Conservation (phyloP, 73 alveolate species). For the Paramecium sexaurelia region DNA sequence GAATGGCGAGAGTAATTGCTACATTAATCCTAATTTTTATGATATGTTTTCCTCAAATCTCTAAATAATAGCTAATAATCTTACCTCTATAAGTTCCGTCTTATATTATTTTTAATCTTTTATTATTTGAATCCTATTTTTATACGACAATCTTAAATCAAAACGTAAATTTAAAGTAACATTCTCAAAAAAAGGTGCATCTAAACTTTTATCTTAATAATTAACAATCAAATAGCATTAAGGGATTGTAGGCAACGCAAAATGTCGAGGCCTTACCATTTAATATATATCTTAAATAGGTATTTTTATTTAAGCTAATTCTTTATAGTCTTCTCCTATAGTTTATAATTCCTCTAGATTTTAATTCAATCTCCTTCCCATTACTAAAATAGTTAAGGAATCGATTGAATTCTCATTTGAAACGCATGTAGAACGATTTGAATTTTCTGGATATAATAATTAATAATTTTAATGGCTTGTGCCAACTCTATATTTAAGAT, state of each 20-base stretch:
- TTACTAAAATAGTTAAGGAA: neutral
- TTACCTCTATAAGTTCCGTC: neutral
- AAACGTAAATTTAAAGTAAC: neutral
- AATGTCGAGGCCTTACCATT: conserved; percentile 14
- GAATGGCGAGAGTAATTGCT: conserved; percentile 23
- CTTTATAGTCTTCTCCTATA: neutral
- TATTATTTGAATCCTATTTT: neutral
- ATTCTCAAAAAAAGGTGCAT: conserved; percentile 17
- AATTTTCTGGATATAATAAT: neutral
- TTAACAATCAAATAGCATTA: neutral
- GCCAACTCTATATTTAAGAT: neutral
- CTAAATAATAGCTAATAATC: neutral
- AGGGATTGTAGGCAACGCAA: conserved; percentile 40
- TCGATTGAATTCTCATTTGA: neutral
- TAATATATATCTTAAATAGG: neutral
- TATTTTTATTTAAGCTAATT: neutral
- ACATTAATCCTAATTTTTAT: neutral
- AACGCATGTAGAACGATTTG: conserved; percentile 10
- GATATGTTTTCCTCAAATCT: neutral
- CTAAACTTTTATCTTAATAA: conserved; percentile 18
- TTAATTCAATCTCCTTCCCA: conserved; percentile 18
- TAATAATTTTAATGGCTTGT: neutral
- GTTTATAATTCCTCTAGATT: neutral
- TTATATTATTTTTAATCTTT: neutral
- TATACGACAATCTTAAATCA: conserved; percentile 6